Conservation (phyloP, 257 asterid species). For the Solanum pennellii region DNA sequence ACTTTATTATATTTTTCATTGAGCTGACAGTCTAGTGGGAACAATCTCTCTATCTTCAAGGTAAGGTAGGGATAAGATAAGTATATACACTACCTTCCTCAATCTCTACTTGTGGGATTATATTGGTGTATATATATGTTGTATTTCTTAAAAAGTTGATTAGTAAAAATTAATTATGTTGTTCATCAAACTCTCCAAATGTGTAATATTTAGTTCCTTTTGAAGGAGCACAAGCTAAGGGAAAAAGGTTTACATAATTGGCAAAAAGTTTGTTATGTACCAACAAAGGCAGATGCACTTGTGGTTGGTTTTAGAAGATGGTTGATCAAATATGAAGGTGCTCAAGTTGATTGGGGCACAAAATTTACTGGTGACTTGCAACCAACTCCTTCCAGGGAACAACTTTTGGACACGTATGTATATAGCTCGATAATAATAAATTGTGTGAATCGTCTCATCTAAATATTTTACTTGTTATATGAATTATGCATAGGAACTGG, state of each 20-base stretch:
- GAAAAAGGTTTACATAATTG: slow-evolving; percentile 48
- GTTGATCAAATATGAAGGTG: slow-evolving; percentile 57
- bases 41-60: too few relatives aligned
- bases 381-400: slow-evolving; percentile 58
- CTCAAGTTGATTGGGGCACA: slow-evolving; percentile 48
- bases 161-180: not conserved
- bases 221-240: slow-evolving; percentile 43
- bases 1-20: too few relatives aligned
- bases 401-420: slow-evolving; percentile 46
- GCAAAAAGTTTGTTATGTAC: slow-evolving; percentile 57
- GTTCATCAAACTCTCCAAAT: too few relatives aligned
- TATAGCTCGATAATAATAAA: too few relatives aligned
- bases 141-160: too few relatives aligned
- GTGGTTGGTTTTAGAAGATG: slow-evolving; percentile 51
- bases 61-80: too few relatives aligned
- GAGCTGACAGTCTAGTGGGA: too few relatives aligned
- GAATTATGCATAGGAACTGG: slow-evolving; percentile 52
- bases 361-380: slow-evolving; percentile 39
- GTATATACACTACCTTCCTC: too few relatives aligned
- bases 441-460: too few relatives aligned
- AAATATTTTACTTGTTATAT: too few relatives aligned
- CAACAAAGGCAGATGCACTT: slow-evolving; percentile 53
- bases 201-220: not conserved
- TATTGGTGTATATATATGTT: too few relatives aligned
- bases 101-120: too few relatives aligned